Base-by-base conservation (phyloP, 306 rosid species). In the Mimosa pudica region DNA sequence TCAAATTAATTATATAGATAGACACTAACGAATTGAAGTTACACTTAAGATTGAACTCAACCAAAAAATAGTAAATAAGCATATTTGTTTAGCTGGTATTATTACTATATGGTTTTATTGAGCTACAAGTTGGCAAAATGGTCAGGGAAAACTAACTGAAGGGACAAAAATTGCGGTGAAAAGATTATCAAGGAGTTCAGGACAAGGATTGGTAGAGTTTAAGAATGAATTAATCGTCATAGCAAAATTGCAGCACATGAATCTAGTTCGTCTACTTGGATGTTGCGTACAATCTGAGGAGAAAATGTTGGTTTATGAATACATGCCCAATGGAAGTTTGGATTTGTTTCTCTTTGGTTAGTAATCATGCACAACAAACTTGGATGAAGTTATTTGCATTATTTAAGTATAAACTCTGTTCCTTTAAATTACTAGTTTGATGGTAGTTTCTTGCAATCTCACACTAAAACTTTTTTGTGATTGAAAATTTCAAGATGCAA, bases 291-390 rank as follows among this genome's bases (percentile, higher is more conserved):
- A 62, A 11, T 1, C 17, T 0, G 68, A 62, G 41, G 68, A 62
- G n/a, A 62, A 32, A 42, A 1, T 62, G 3, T 62, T 62, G n/a
- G n/a, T 62, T 30, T 61, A 61, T 30, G 67, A 61, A 61, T 61
- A 61, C 41, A 61, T 61, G 67, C 41, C 67, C 12, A 61, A 30
- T 16, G 10, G 12, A 11, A 61, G 67, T 11, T 61, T 61, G 41
- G 67, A 61, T 7, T 61, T n/a, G 41, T 61, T 61, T 61, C 67
- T 61, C 67, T 61, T 61, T 32, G 67, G 67, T 60, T 60, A 60
- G 65, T 20, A 58, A 54, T 54, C 61, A 54, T 17, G 8, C 8
- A 7, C 61, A 4, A 52, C 7, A 16, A 14, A n/a, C 58, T 52
- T 14, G 14, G 17, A 52, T 5, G 1, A 4, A 49, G 52, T 48